Evolutionary conservation across 768 basidiomycete species (phyloP), one percentile per base, ranked within the genome.

Genomic region (Holtermanniella nyarrowii): DNA sequence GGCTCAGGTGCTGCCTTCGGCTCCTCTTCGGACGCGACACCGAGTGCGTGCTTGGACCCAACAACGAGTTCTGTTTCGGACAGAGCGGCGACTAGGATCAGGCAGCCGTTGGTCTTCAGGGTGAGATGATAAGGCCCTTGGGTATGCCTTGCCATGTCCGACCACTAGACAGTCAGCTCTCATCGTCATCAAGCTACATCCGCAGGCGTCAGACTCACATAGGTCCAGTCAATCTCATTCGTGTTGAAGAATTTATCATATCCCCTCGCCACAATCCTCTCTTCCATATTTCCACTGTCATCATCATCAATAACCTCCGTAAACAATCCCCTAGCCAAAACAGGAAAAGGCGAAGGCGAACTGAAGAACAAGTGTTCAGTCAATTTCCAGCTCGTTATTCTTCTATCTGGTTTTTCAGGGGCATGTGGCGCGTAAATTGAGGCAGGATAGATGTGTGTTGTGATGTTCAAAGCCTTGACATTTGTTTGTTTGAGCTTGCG

Each of bases 191-290:
- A 53, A 45, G 21, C 27, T 27, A 46, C 23, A 7, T 11, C n/a
- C 7, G 10, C 42, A 20, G 43, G 41, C 21, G 26, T 26, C n/a
- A 0, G 14, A 75, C 86, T 60, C 65, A 93, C 93, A 51, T 82
- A 82, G 0, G 85, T 91, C 89, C 91, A 97, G 2, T 84, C 86
- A 3, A 96, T 88, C 70, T 99, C 95, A 3, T 83, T 87, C 25
- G 95, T 87, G 66, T 95, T 96, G 77, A 96, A 97, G 73, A 99
- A 97, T 75, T 99, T 99, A 76, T 97, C 95, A 67, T 99, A 97
- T 0, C 93, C 95, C 43, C 95, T 76, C 0, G 79, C 84, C 1
- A 95, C 82, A 51, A 99, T 90, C 21, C 73, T 58, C 44, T 74
- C 63, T 42, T 62, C 54, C 1, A 58, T 60, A 23, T 55, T 47